These are phyloP conservation scores for Speleostelium caveatum DNA, from an alignment of 78 protist species.

Conservation along the genomic window DNA sequence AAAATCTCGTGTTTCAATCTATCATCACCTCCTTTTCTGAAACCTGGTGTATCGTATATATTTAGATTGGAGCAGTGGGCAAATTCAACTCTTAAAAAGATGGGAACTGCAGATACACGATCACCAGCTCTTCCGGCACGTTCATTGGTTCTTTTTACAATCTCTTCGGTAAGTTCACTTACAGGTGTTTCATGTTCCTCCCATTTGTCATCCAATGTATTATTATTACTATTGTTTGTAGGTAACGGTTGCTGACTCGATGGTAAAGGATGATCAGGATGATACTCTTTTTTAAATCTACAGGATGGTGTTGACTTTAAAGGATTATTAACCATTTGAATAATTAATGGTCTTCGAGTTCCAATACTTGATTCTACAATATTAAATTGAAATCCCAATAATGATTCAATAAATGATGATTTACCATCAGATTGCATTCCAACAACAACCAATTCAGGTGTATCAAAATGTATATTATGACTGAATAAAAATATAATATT, in stretches of 20 bases:
- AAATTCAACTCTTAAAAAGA: slow-evolving; percentile 86
- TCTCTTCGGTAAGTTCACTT: slow-evolving; percentile 79
- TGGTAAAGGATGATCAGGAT: not conserved
- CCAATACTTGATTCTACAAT: slow-evolving; percentile 84
- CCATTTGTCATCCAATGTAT: slow-evolving; percentile 48
- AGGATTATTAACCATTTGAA: slow-evolving; percentile 89
- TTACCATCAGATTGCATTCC: slow-evolving; percentile 93
- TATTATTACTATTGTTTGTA: slow-evolving; percentile 29
- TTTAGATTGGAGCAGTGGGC: slow-evolving; percentile 84
- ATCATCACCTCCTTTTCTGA: slow-evolving; percentile 86
- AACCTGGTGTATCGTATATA: slow-evolving; percentile 89
- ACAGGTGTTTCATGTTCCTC: slow-evolving; percentile 88
- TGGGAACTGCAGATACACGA: slow-evolving; percentile 74
- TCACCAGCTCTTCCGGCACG: slow-evolving; percentile 75
- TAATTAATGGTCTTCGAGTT: slow-evolving; percentile 84
- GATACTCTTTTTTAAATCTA: slow-evolving; percentile 80
- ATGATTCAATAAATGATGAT: slow-evolving; percentile 85
- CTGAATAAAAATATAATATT: slow-evolving; percentile 20
- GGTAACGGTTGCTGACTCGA: not conserved
- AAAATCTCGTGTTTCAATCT: slow-evolving; percentile 62
- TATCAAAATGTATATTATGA: slow-evolving; percentile 69
- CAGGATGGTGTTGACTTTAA: slow-evolving; percentile 63
- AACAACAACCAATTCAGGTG: slow-evolving; percentile 90
- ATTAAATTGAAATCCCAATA: slow-evolving; percentile 90
- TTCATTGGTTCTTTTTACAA: slow-evolving; percentile 80